A percentile compares a stretch with the other conserved stretches of the same genome.
Conservation (phyloP, 2,329 filamentous ascomycete genomes). For the Chrysoporthe cubensis region DNA sequence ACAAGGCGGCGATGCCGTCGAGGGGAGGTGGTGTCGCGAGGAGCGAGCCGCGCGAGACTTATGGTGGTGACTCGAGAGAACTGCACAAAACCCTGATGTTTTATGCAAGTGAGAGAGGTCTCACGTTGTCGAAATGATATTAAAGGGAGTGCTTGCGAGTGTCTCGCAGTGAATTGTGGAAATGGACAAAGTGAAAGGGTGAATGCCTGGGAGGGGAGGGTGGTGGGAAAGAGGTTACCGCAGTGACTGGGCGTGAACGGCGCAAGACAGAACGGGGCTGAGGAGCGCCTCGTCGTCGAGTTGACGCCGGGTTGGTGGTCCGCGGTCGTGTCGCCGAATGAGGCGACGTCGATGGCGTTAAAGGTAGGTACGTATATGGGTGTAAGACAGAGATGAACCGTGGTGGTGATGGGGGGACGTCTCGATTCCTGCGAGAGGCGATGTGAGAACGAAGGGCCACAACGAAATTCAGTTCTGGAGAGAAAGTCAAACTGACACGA, state of each 20-base stretch:
- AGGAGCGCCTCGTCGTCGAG: neutral
- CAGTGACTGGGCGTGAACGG: neutral
- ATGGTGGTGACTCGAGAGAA: neutral
- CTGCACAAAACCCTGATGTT: neutral
- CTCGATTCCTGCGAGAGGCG: neutral
- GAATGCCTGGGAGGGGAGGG: neutral
- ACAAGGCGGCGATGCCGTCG: neutral
- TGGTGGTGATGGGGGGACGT: neutral
- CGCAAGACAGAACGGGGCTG: neutral
- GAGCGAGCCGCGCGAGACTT: neutral
- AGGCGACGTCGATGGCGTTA: neutral
- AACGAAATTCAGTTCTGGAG: neutral
- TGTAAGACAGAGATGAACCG: neutral
- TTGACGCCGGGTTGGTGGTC: neutral
- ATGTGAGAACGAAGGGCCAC: neutral
- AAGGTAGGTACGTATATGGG: neutral
- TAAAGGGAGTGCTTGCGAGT: neutral
- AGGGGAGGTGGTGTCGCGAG: conserved; percentile 5
- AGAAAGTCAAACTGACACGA: neutral
- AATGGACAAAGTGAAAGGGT: neutral
- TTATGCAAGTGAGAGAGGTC: neutral
- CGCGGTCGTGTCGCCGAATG: neutral
- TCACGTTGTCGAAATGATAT: neutral
- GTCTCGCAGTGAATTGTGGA: neutral
- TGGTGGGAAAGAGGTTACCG: neutral